Evolutionary conservation across 495 filamentous ascomycete genomes (phyloP), one percentile per base, ranked within the genome.

Genomic region (Symbiotaphrina buchneri): DNA sequence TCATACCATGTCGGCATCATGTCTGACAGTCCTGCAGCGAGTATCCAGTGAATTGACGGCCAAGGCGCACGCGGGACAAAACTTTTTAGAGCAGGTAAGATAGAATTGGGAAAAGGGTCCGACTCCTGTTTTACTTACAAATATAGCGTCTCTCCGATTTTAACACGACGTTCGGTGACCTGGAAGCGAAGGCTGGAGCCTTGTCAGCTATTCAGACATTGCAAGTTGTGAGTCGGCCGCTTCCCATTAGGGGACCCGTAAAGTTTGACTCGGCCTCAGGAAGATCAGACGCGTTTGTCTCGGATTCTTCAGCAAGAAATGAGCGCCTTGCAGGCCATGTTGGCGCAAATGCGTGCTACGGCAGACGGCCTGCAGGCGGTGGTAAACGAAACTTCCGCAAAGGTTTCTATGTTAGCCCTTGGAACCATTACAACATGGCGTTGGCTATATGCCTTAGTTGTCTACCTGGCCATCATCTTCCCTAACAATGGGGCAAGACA

Each of bases 291-390:
- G 10, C 48, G 53, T 16, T 46, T 51, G 2, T 41, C 41, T 14
- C 35, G 47, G 6, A 52, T 60, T 23, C 40, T 35, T 4, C 41
- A 55, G 8, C 42, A 54, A 24, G 47, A 50, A 7, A 43, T 54
- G 27, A 42, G 48, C 16, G 31, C 53, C 8, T 53, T 52, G 3
- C 51, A 53, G 23, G 41, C 49, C 15, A 39, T 63, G 8, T 36
- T 63, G 10, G 50, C 52, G 13, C 49, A 55, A 29, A 34, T 49
- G 10, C 45, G 46, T 19, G 39, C 46, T 2, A 41, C 49, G 6
- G 54, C 58, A 13, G 43, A 47, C n/a, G 49, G 54, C 34, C 33
- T 66, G 4, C 53, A 56, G 30, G 27, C 43, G 8, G 41, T 44
- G 16, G 47, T 65, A 7, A 50, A 63, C 1, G 52, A 56, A 21